A percentile compares a stretch with the other conserved stretches of the same genome.
phyloP scores from a whole-genome alignment of 2,329 filamentous ascomycete genomes.

The Talaromyces verruculosus region DNA sequence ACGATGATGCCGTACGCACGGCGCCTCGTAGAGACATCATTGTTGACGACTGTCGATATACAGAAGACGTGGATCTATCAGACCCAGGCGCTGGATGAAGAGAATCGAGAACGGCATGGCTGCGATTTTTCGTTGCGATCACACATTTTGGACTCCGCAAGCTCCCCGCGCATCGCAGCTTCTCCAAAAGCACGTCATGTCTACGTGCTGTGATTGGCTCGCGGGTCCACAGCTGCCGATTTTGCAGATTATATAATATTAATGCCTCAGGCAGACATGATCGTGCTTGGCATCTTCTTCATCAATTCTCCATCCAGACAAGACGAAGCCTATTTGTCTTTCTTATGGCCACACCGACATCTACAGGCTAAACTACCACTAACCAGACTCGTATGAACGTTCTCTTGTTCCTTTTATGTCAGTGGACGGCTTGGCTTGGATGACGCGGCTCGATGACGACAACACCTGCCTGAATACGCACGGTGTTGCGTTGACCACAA shows the following conservation, averaged over 20 bases:
- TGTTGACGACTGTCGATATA: neutral
- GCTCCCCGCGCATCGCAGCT: slow-evolving; percentile 40
- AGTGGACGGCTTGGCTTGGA: slow-evolving; percentile 1
- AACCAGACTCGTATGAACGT: neutral
- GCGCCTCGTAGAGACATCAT: slow-evolving; percentile 26
- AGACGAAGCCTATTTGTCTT: neutral
- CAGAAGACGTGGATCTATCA: neutral
- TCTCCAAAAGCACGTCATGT: slow-evolving; percentile 20
- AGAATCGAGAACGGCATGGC: neutral
- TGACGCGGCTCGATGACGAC: slow-evolving; percentile 20
- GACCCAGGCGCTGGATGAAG: neutral
- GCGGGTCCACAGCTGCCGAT: neutral
- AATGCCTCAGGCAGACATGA: neutral
- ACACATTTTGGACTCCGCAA: neutral
- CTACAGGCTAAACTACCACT: neutral
- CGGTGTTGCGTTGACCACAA: neutral
- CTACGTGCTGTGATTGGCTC: slow-evolving; percentile 12
- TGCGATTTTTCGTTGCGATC: neutral
- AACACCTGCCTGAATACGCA: neutral
- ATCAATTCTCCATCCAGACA: neutral
- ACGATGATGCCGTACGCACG: slow-evolving; percentile 23
- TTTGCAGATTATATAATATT: neutral
- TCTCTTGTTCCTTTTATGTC: neutral
- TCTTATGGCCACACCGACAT: neutral
- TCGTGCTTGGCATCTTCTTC: neutral